Percentiles rank a stretch among this genome's conserved stretches.
These are phyloP conservation scores for Aspergillus tubingensis DNA, from an alignment of 2,329 filamentous ascomycete species.

Conservation along the genomic window DNA sequence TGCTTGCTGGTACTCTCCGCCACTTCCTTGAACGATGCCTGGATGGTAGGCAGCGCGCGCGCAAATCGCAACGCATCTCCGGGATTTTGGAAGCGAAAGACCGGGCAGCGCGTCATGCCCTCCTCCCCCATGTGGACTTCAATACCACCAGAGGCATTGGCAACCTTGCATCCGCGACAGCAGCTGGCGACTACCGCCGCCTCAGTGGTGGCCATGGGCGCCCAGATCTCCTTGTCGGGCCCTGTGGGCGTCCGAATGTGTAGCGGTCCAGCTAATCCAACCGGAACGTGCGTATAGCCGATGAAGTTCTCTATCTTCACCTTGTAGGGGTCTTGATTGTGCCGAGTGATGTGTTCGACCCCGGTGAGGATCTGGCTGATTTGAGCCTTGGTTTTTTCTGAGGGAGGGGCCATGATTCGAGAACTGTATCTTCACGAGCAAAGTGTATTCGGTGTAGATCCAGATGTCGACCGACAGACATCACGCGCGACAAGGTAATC, in stretches of 20 bases:
- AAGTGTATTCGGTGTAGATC: too few relatives aligned
- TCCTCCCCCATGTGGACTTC: constrained; percentile 24
- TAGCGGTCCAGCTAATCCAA: constrained; percentile 12
- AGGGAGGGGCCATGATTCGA: background rate
- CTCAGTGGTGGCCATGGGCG: constrained; percentile 33
- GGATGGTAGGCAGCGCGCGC: background rate
- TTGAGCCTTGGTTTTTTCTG: background rate
- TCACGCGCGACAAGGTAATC: too few relatives aligned
- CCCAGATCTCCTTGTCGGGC: constrained; percentile 17
- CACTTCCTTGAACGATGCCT: background rate
- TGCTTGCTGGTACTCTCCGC: constrained; percentile 12
- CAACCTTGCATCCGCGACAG: constrained; percentile 32
- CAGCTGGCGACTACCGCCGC: constrained; percentile 32
- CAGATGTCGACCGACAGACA: too few relatives aligned
- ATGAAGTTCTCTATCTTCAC: constrained; percentile 13
- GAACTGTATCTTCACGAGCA: background rate
- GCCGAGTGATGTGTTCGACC: constrained; percentile 3
- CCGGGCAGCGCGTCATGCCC: constrained; percentile 26
- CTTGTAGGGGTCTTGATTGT: background rate
- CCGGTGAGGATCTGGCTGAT: background rate
- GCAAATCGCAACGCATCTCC: constrained; percentile 23
- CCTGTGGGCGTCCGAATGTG: background rate
- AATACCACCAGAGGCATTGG: constrained; percentile 21
- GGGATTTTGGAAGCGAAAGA: constrained; percentile 26
- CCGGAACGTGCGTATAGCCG: constrained; percentile 9